Base-by-base conservation (phyloP, 1,139 yeast species). In the Nakaseomyces bracarensis region DNA sequence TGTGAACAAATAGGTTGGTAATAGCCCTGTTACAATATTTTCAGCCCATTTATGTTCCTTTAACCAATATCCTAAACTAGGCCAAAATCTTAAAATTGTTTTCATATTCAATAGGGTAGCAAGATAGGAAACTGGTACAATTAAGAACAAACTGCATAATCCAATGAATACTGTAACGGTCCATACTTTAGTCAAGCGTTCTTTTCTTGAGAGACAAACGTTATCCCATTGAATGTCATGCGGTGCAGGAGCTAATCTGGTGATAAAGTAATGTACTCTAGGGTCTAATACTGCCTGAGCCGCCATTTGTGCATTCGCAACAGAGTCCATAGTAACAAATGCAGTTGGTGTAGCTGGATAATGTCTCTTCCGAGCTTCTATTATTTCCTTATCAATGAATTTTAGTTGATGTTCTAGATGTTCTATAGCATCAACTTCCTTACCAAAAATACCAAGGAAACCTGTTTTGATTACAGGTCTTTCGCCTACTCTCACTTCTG, bases 231-330 rank as follows among this genome's bases (percentile, higher is more conserved):
- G 77, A 33, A 82, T 77, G 58, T 82, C 93, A 46, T 79, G 79
- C 1, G 91, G 89, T 9, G 91, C 87, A 1, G 93, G 93, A 0
- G 93, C 93, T 43, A 82, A 64, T 30, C 75, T 68, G 0, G 84
- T 81, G 46, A 82, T 79, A 43, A 82, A 66, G 51, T 77, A 79
- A 55, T 81, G 79, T 8, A 80, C 87, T 46, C 85, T 69, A 5
- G 91, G 91, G 54, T 82, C 91, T 43, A 82, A 61, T 0, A 82
- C 83, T 0, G 91, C 82, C 55, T 82, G 93, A 0, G 91, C 91
- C 2, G 85, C 83, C 85, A 82, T 81, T 61, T 82, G 93, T 0
- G 91, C 91, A 38, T 83, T 77, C 0, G 91, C 91, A 1, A 82
- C 91, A 0, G 86, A 77, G 49, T 81, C 86, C 91, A 82, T 81